These are phyloP conservation scores for Penicillium sp. DNA, from an alignment of 2,329 filamentous ascomycete species.

Conservation along the genomic window DNA sequence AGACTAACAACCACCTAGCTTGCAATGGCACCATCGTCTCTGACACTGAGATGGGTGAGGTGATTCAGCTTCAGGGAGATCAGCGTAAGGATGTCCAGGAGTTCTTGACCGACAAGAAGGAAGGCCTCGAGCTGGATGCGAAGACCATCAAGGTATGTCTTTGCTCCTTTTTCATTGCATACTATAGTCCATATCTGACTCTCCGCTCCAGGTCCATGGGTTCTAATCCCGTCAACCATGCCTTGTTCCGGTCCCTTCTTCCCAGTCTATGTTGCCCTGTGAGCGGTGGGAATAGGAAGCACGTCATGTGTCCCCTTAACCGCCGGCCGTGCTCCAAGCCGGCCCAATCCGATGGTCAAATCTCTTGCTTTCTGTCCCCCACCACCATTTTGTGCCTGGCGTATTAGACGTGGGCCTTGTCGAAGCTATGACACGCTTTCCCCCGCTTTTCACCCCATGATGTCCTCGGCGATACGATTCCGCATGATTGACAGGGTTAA, in stretches of 20 bases:
- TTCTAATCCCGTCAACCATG: conserved; percentile 50
- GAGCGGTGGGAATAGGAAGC: conserved; percentile 42
- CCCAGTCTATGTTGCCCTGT: conserved; percentile 40
- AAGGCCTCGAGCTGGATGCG: conserved; percentile 87
- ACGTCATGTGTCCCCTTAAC: conserved; percentile 29
- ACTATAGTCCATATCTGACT: conserved; percentile 6
- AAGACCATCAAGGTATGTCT: conserved; percentile 88
- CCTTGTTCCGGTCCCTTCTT: conserved; percentile 47
- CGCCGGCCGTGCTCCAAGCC: conserved; percentile 24
- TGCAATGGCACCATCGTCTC: conserved; percentile 99
- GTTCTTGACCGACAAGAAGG: conserved; percentile 94
- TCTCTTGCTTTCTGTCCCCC: conserved; percentile 26
- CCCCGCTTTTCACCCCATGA: conserved; percentile 13
- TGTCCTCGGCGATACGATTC: conserved; percentile 20
- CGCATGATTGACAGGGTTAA: conserved; percentile 25
- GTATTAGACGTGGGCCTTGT: conserved; percentile 36
- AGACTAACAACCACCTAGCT: conserved; percentile 55
- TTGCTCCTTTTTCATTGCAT: not conserved
- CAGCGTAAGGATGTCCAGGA: conserved; percentile 99
- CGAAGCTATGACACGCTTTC: conserved; percentile 25
- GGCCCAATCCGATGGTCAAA: conserved; percentile 22
- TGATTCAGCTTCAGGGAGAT: conserved; percentile 99
- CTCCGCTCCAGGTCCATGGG: conserved; percentile 48
- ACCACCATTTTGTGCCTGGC: conserved; percentile 30
- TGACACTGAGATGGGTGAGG: conserved; percentile 96